Evolutionary conservation across 352 stramenopile genomes (phyloP), one percentile per base, ranked within the genome.

Genomic region (Phytophthora meadii): DNA sequence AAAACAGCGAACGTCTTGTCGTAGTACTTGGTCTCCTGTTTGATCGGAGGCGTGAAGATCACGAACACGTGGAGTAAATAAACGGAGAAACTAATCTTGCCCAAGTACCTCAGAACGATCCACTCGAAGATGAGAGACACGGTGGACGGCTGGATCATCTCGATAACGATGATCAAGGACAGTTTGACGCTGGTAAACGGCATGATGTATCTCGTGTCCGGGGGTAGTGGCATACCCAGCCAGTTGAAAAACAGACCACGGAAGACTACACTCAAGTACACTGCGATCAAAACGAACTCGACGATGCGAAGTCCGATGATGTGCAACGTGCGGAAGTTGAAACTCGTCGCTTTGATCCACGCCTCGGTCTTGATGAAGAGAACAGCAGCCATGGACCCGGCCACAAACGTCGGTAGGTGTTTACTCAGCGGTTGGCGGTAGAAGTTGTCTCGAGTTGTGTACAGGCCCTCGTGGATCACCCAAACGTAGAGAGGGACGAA

Each of bases 41-140:
- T 36, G 28, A 55, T 54, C 9, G 28, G 12, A 15, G 55, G 55
- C 8, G 41, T 57, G 30, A 37, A 53, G 25, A 70, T 46, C 49
- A 86, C 74, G 22, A 82, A 85, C 17, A 52, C 72, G 28, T 80
- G 72, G 10, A 77, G 47, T 53, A 80, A 15, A 17, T 80, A 80
- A 25, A 76, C 65, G 6, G 71, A 79, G 51, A 66, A 79, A 42
- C 71, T 79, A 40, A 79, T 62, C 54, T 80, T 76, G 46, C 72
- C 72, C 5, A 52, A 57, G 60, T 70, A 80, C 12, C 44, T 41
- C 17, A 80, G 32, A 5, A 69, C 17, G 10, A 50, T 40, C 63
- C 59, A 80, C 61, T 80, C 72, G 34, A 80, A 65, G 41, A 72
- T 12, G 0, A 32, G 22, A 8, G 62, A 65, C 1, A 80, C n/a